These are phyloP conservation scores for Allantophomopsis lycopodina DNA, from an alignment of 2,329 filamentous ascomycete genomes.

Conservation along the genomic window DNA sequence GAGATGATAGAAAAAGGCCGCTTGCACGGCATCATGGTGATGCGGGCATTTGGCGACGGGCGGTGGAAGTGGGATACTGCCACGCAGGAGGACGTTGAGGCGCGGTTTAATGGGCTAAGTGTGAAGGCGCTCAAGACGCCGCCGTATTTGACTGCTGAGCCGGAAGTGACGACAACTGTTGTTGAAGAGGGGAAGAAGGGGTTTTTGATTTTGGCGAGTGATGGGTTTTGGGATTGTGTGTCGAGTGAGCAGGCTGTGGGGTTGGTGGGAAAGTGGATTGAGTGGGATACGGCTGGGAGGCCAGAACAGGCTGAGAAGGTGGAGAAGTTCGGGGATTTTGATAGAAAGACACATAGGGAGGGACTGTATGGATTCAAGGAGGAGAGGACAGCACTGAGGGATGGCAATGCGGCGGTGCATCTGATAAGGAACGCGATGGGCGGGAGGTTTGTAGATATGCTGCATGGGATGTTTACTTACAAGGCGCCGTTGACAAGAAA, in stretches of 20 bases:
- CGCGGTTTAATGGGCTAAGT: conserved; percentile 29
- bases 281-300: neutral
- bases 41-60: conserved; percentile 56
- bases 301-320: too few relatives aligned
- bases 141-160: conserved; percentile 55
- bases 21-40: conserved; percentile 45
- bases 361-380: too few relatives aligned
- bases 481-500: too few relatives aligned
- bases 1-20: conserved; percentile 38
- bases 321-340: too few relatives aligned
- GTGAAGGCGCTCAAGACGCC: conserved; percentile 25
- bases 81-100: conserved; percentile 27
- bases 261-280: conserved; percentile 24
- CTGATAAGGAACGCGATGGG: too few relatives aligned
- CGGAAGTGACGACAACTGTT: conserved; percentile 43
- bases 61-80: conserved; percentile 52
- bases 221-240: conserved; percentile 53
- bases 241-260: conserved; percentile 41
- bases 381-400: too few relatives aligned
- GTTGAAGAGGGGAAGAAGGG: conserved; percentile 31
- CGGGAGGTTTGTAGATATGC: too few relatives aligned
- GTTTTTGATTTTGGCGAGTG: conserved; percentile 53
- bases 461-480: too few relatives aligned
- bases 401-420: too few relatives aligned
- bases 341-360: too few relatives aligned